phyloP scores from a whole-genome alignment of 73 alveolate species.

The Paramecium tetraurelia region DNA sequence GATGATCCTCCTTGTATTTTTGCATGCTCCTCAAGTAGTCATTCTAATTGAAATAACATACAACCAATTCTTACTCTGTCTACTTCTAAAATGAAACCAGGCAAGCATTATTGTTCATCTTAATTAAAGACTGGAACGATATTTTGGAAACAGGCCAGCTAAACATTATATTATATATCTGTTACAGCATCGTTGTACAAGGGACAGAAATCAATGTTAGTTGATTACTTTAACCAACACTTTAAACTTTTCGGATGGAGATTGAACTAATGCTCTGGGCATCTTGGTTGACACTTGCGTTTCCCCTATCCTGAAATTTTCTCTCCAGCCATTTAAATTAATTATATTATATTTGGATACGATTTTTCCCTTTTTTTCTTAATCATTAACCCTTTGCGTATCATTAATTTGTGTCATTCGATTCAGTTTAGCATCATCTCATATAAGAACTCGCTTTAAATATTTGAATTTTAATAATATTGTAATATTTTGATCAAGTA shows the following conservation, averaged over 20 bases:
- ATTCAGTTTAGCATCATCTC: neutral
- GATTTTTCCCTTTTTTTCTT: neutral
- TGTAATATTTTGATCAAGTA: neutral
- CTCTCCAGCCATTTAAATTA: constrained; percentile 39
- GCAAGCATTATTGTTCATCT: constrained; percentile 20
- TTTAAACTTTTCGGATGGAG: neutral
- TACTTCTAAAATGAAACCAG: constrained; percentile 27
- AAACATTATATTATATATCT: neutral
- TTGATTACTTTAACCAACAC: constrained; percentile 25
- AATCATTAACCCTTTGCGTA: neutral
- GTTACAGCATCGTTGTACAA: constrained; percentile 20
- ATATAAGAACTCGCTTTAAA: neutral
- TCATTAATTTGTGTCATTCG: neutral
- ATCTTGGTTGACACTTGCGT: neutral
- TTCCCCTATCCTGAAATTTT: neutral
- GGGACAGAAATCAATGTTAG: constrained; percentile 44
- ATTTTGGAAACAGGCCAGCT: constrained; percentile 1
- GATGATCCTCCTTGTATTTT: constrained; percentile 38
- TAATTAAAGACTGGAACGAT: constrained; percentile 33
- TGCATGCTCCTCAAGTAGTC: constrained; percentile 18
- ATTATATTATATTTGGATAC: constrained; percentile 15
- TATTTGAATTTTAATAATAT: neutral
- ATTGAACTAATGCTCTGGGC: neutral
- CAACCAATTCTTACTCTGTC: neutral
- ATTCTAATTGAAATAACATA: neutral